Evolutionary conservation across 768 basidiomycete genomes (phyloP), one percentile per base, ranked within the genome.

Genomic region (Lactarius deliciosus): DNA sequence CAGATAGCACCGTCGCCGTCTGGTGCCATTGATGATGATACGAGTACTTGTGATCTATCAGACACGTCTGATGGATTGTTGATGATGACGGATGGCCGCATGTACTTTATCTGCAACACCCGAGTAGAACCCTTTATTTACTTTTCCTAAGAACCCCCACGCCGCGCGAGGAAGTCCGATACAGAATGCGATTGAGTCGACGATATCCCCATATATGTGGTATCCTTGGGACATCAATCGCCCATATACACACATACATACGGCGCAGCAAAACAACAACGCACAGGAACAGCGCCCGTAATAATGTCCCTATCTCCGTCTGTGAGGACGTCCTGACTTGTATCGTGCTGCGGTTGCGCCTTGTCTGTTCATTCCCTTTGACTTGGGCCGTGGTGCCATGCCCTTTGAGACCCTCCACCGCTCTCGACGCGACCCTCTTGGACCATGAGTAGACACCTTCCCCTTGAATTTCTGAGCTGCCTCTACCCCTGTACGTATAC

Each of bases 391-490:
- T 30, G 86, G 77, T 9, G 79, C 73, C 76, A 91, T 73, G 36
- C 94, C 94, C 74, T 94, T 96, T 28, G 92, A 88, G 64, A 78
- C 78, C 74, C 92, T 80, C 94, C 94, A 96, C 70, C 86, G 81
- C 74, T 94, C 93, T 69, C 91, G 81, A 66, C 94, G 80, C 57
- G 91, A 90, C 59, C 82, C 80, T 38, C 92, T 85, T 3, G 88
- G 83, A 15, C 93, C 94, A 72, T 94, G 91, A 3, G 94, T 96
- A 10, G 93, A 94, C 68, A 94, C 81, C 65, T 74, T 74, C 56
- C 72, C 66, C 64, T 72, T 70, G 56, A 76, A 76, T 30, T 75
- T 63, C n/a, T 73, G 65, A 30, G 73, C 53, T 32, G 73, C 69
- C 69, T 91, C 88, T 50, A 87, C 73, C 61, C 79, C 78, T 86